A percentile compares a stretch with the other conserved stretches of the same genome.
Conservation (phyloP, 345 rosid species). For the Hibiscus trionum region DNA sequence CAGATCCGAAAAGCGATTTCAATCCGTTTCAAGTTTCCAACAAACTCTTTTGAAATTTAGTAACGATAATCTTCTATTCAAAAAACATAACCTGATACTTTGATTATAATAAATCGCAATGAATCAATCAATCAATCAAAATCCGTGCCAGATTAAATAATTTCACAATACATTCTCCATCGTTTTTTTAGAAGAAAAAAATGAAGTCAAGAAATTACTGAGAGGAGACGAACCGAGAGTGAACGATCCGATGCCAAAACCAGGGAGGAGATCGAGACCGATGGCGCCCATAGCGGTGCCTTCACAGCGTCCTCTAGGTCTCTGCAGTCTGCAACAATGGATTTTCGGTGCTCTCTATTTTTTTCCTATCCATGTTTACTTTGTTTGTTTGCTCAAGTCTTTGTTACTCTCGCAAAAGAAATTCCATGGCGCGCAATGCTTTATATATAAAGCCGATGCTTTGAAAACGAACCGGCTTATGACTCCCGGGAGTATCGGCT, state of each 20-base stretch:
- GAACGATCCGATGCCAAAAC: slow-evolving; percentile 85
- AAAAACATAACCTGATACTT: neutral
- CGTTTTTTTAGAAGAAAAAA: too few species aligned
- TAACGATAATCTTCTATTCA: neutral
- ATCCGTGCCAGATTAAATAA: neutral
- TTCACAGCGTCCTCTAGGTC: slow-evolving; percentile 76
- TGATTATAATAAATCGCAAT: neutral
- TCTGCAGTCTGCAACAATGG: slow-evolving; percentile 58
- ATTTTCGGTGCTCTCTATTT: neutral
- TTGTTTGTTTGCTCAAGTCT: too few species aligned
- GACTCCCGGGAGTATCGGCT: too few species aligned
- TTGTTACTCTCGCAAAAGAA: neutral
- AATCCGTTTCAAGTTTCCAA: neutral
- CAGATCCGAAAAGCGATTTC: neutral
- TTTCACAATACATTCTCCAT: neutral
- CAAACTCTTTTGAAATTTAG: neutral
- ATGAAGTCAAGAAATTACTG: neutral
- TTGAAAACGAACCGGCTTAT: too few species aligned
- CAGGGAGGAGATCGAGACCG: slow-evolving; percentile 88
- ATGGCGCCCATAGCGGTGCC: slow-evolving; percentile 97
- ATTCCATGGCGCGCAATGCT: too few species aligned
- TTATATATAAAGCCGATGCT: too few species aligned
- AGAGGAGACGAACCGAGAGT: slow-evolving; percentile 48
- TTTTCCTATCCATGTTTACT: too few species aligned
- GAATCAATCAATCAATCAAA: neutral